Base-by-base conservation (phyloP, 1,139 yeast genomes). In the Lodderomyces orthopsilosis region DNA sequence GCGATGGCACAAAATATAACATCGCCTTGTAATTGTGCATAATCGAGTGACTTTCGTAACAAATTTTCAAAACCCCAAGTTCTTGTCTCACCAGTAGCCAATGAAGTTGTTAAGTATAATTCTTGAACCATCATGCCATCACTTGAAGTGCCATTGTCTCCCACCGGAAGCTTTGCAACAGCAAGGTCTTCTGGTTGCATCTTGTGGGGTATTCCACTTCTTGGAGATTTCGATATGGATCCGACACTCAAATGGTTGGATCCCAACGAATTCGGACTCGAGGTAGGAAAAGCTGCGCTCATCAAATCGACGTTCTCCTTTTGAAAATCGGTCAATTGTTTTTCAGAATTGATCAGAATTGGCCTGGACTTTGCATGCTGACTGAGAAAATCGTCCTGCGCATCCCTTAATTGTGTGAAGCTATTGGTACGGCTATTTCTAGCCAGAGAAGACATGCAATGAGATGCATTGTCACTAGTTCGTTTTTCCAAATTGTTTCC, bases 21-120 rank as follows among this genome's bases (percentile, higher is more conserved):
- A 53, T 85, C 89, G 0, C 95, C 95, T 52, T 82, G 86, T 13
- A 63, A 61, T 6, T 77, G 57, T 28, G 85, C 75, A 59, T 79
- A 83, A 19, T 74, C 73, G 13, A 80, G 62, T 0, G 83, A 76
- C 43, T 77, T 67, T 40, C 63, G 57, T 15, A 73, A 51, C 14
- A 73, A 53, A 35, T 53, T 59, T 19, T 56, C 51, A 2, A 66
- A 56, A 22, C 53, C 54, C 78, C 77, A 72, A 1, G 70, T 66
- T 27, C 54, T 53, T 19, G 47, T 46, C 9, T 58, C 56, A 27
- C 64, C 52, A 2, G 46, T 19, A 3, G 35, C 38, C 13, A 41
- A 18, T 6, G 34, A 15, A 30, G 34, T 13, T 14, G 74, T 65
- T 12, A 70, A 57, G 26, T 56, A 66, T 0, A 74, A 30, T 4